Evolutionary conservation across 176 grass and related monocot genomes (phyloP).

Genomic region (Eleusine coracana): DNA sequence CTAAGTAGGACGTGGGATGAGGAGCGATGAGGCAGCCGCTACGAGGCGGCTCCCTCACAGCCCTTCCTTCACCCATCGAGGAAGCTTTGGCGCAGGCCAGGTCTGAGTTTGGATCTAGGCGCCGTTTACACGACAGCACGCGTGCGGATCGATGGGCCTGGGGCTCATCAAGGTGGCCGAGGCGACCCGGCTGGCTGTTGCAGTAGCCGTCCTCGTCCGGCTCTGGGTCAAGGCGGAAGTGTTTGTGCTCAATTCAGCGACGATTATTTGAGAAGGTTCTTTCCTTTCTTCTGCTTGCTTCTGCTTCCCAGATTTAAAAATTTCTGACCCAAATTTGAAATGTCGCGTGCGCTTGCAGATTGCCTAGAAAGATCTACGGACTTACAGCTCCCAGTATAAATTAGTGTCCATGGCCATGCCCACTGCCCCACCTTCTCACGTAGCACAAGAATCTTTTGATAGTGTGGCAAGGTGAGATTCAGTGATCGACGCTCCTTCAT

Average conservation of each 20-base stretch:
- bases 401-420: no score
- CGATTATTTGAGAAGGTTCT: no score
- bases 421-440: no score
- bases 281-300: no score
- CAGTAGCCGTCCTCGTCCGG: conserved; percentile 54
- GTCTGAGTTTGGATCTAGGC: background rate
- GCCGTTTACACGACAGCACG: conserved; percentile 60
- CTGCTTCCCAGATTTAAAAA: no score
- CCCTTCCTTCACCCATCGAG: background rate
- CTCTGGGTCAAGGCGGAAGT: conserved; percentile 55
- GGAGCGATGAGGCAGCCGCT: conserved; percentile 33
- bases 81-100: background rate
- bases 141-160: conserved; percentile 75
- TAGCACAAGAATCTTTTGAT: no score
- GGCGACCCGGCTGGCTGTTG: conserved; percentile 45
- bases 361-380: no score
- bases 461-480: no score
- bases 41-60: conserved; percentile 46
- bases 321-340: no score
- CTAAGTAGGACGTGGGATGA: conserved; percentile 5
- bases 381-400: no score
- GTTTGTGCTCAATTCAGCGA: conserved; percentile 37
- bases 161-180: conserved; percentile 46
- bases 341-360: no score
- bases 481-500: no score